Percentiles rank a stretch among this genome's conserved stretches.
These are phyloP conservation scores for Ceratocystis ficicola DNA, from an alignment of 2,329 filamentous ascomycete genomes.

Conservation along the genomic window DNA sequence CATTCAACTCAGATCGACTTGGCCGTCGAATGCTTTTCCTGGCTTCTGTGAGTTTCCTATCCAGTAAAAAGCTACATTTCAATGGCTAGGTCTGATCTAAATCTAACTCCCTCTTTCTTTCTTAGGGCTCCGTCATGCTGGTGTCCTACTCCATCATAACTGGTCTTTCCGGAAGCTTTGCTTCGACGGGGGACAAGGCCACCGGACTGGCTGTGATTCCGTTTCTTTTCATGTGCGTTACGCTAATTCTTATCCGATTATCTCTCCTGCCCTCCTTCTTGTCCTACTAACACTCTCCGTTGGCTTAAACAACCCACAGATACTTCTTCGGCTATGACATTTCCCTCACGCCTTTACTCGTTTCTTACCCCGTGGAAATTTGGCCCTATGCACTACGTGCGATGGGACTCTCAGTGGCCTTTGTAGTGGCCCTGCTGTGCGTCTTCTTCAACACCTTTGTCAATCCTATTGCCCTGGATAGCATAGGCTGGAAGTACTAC, in stretches of 20 bases:
- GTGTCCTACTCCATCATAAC: conserved; percentile 45
- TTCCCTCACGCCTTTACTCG: conserved; percentile 31
- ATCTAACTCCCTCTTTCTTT: conserved; percentile 29
- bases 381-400: conserved; percentile 47
- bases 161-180: conserved; percentile 28
- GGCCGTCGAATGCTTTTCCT: conserved; percentile 40
- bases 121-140: conserved; percentile 31
- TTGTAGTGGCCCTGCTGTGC: conserved; percentile 39
- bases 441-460: conserved; percentile 36
- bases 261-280: not conserved
- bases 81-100: not conserved
- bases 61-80: not conserved
- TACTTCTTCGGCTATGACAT: conserved; percentile 22
- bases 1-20: conserved; percentile 37
- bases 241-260: not conserved
- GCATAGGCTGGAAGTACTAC: conserved; percentile 34
- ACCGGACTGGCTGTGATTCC: conserved; percentile 37
- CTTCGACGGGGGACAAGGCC: conserved; percentile 30
- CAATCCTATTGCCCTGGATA: conserved; percentile 34
- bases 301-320: not conserved
- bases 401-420: conserved; percentile 46
- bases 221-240: conserved; percentile 47
- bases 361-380: conserved; percentile 45
- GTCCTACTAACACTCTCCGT: not conserved
- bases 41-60: conserved; percentile 33